Evolutionary conservation across 345 rosid genomes (phyloP), one percentile per base, ranked within the genome.

Genomic region (Syzygium aqueum): DNA sequence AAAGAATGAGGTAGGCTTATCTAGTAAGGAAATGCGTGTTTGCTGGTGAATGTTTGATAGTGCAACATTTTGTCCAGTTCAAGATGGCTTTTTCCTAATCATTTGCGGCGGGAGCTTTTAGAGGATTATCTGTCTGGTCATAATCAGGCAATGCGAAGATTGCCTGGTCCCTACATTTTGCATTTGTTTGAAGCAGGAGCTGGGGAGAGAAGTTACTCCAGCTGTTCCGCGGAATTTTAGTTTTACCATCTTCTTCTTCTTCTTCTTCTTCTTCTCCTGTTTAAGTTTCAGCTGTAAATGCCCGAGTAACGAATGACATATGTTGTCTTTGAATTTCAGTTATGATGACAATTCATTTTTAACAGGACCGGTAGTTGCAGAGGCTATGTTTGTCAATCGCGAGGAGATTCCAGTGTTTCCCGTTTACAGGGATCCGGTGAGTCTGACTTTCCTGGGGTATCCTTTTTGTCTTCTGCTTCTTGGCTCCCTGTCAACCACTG

Each of bases 351-450:
- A 73, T 85, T 33, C 22, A 85, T 89, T 57, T 89, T 84, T 50
- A 86, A 84, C 86, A 97, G 99, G 99, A 73, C 99, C 99, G 27
- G 98, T 97, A 59, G 97, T 95, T 91, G 99, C 98, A 10, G 99
- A 96, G 94, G 99, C 99, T 46, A 97, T 92, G 94, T 96, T 97
- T 94, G 92, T 95, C 59, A 96, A 96, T 88, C 94, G 97, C 11
- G 99, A 97, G 91, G 99, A 97, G 91, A 87, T 94, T 91, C 92
- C 98, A 3, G 95, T 96, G 30, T 91, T 93, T 90, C 99, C 99
- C 16, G 89, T 97, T 57, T 97, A 97, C 77, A 93, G 98, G 90
- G 99, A 97, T 90, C 99, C 99, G 16, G 98, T 96, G 89, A 93
- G 98, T 88, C 80, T 85, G 65, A 85, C 83, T 84, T 56, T 9